These are phyloP conservation scores for Oldenlandia corymbosa DNA, from an alignment of 257 asterid species.

Conservation along the genomic window DNA sequence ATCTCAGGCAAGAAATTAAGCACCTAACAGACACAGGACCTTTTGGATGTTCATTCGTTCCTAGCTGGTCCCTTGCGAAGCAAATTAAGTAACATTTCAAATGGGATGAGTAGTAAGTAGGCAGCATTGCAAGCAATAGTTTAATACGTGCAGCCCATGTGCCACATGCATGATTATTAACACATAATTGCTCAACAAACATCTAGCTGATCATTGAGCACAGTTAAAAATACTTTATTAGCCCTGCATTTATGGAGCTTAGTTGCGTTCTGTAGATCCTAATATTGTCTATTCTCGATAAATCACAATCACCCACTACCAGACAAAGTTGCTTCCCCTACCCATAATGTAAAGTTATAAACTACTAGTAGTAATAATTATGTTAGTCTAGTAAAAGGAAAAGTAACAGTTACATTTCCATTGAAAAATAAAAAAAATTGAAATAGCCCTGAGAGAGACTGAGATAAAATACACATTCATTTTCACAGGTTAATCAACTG, in stretches of 20 bases:
- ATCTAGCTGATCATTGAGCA: slow-evolving; percentile 26
- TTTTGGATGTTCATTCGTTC: no score
- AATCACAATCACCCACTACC: background rate
- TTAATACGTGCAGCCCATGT: no score
- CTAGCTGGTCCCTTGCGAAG: no score
- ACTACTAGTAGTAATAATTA: no score
- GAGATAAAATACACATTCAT: no score
- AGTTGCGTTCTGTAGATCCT: background rate
- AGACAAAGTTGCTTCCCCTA: background rate
- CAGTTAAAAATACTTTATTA: background rate
- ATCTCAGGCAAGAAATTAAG: no score
- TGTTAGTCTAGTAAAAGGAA: background rate
- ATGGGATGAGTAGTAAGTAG: no score
- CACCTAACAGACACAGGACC: no score
- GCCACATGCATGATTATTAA: slow-evolving; percentile 22
- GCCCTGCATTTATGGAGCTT: background rate
- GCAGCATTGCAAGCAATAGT: no score
- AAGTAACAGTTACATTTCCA: slow-evolving; percentile 36
- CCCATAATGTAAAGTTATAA: no score
- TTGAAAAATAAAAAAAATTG: no score
- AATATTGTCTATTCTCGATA: background rate
- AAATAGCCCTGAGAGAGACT: slow-evolving; percentile 32
- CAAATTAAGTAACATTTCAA: no score
- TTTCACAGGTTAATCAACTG: slow-evolving; percentile 35
- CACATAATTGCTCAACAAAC: slow-evolving; percentile 20